Percentiles rank a stretch among this genome's conserved stretches.
Conservation (phyloP, 2,329 filamentous ascomycete species). For the Plenodomus lindquistii region DNA sequence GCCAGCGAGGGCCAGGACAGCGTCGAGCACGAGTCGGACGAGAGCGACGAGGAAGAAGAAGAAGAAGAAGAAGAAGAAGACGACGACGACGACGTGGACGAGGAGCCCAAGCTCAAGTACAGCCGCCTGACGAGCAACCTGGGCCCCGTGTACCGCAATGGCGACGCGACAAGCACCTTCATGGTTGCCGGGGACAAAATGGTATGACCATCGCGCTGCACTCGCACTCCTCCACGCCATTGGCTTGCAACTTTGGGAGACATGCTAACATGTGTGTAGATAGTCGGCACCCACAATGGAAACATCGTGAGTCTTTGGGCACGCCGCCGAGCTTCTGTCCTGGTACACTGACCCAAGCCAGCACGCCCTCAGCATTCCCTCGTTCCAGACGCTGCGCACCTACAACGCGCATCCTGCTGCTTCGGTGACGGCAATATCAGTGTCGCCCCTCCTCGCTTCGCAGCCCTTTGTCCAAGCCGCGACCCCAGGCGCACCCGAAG, state of each 20-base stretch:
- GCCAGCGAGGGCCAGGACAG: conserved; percentile 27
- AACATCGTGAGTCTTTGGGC: conserved; percentile 73
- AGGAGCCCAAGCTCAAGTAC: conserved; percentile 94
- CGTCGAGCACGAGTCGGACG: conserved; percentile 33
- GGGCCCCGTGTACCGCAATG: conserved; percentile 83
- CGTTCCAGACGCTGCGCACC: conserved; percentile 77
- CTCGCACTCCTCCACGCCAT: conserved; percentile 8
- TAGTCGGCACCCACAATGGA: conserved; percentile 93
- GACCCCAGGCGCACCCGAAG: conserved; percentile 23
- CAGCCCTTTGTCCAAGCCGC: conserved; percentile 43
- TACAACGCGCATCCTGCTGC: conserved; percentile 88
- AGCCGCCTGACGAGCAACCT: conserved; percentile 81
- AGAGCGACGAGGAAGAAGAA: conserved; percentile 59
- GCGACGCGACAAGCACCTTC: conserved; percentile 91
- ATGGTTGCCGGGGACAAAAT: conserved; percentile 94
- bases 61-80: conserved; percentile 79
- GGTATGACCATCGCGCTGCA: conserved; percentile 58
- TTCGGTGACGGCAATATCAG: conserved; percentile 84
- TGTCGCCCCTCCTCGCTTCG: conserved; percentile 78
- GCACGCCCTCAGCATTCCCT: conserved; percentile 85
- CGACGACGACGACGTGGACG: conserved; percentile 82
- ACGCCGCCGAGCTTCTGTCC: neutral
- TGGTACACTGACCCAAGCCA: conserved; percentile 44
- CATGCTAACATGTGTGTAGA: conserved; percentile 56
- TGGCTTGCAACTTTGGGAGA: conserved; percentile 68